A percentile compares a stretch with the other conserved stretches of the same genome.
phyloP scores from a whole-genome alignment of 148 eudicot species.

The Fagopyrum tataricum region DNA sequence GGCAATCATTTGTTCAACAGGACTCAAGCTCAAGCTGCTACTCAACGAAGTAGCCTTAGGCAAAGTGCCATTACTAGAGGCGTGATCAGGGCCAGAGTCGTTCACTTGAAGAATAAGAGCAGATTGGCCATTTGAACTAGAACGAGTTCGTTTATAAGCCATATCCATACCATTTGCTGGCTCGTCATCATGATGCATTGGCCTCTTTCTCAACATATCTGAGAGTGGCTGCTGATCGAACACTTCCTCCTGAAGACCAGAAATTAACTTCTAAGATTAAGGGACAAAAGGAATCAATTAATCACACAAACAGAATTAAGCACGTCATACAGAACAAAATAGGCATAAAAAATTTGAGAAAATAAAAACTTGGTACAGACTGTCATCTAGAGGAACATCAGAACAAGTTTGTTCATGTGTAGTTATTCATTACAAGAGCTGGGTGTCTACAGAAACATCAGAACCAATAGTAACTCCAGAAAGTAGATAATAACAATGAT shows the following conservation, averaged over 20 bases:
- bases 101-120: constrained; percentile 26
- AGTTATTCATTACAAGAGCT: neutral
- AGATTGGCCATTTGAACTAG: constrained; percentile 32
- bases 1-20: constrained; percentile 88
- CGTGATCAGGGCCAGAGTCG: constrained; percentile 37
- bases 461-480: neutral
- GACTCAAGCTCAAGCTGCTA: constrained; percentile 39
- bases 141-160: constrained; percentile 53
- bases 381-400: neutral
- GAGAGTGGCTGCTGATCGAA: constrained; percentile 29
- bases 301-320: neutral
- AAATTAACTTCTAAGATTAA: neutral
- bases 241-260: constrained; percentile 48
- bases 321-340: neutral
- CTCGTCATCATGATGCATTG: constrained; percentile 8
- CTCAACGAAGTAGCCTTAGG: constrained; percentile 38
- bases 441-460: neutral
- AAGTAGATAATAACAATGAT: neutral
- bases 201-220: constrained; percentile 43
- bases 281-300: neutral
- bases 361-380: neutral
- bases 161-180: constrained; percentile 25
- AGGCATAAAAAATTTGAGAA: neutral
- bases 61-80: constrained; percentile 44
- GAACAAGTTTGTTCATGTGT: too few relatives aligned